Base-by-base conservation (phyloP, 208 protist species). In the Crithidia brevicula region DNA sequence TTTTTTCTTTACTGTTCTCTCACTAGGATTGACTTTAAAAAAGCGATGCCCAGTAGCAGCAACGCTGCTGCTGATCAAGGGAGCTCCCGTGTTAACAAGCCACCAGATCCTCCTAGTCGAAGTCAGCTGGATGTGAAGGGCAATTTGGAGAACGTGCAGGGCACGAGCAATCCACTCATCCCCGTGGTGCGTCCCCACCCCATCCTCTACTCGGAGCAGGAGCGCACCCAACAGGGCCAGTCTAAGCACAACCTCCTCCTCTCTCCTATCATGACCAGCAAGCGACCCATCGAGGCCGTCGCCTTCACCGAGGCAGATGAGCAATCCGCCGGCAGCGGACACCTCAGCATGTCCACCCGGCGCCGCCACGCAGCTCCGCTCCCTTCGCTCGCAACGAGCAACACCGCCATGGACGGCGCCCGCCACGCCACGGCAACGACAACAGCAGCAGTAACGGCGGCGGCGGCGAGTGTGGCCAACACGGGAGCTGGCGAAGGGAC, bases 201-300 rank as follows among this genome's bases (percentile, higher is more conserved):
- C 3, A 49, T 63, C n/a, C 43, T 63, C 27, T 50, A 63, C 58
- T 50, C 43, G 43, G 58, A 63, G 43, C 43, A 50, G 15, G 42
- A 34, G 16, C 58, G n/a, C 58, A 63, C 58, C 11, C 43, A 30
- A 9, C 43, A 52, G 27, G 27, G 25, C 27, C 58, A 63, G 25
- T 16, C 11, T 1, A 34, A 4, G n/a, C 43, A 47, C 18, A 36
- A 10, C 43, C n/a, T 11, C 4, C n/a, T 52, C 18, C 40, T 25
- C 9, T 52, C 58, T 2, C 58, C 58, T 30, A 34, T n/a, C 6
- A 16, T 23, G 7, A 30, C 28, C 11, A 15, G 28, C 20, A 63
- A 52, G n/a, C 43, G 25, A 3, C 16, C 40, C 3, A n/a, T 18
- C 40, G 58, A 63, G n/a, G 31, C 6, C 42, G 28, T 52, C 0